These are phyloP conservation scores for Physcomitrium patens DNA, from an alignment of 225 moss, liverwort and hornwort genomes.

Conservation along the genomic window DNA sequence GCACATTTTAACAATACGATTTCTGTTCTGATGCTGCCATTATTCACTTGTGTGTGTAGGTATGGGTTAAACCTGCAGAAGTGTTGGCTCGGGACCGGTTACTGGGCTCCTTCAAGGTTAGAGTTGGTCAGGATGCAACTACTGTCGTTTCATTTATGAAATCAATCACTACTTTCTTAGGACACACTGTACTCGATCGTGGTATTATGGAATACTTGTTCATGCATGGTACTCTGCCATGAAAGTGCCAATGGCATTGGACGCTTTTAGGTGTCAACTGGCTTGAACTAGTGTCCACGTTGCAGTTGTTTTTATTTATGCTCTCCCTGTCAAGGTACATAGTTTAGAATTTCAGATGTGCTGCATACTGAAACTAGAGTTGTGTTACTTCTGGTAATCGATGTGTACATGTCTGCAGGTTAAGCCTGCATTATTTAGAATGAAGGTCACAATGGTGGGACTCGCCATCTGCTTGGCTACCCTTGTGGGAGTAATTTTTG, in stretches of 20 bases:
- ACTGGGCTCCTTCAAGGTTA: constrained; percentile 92
- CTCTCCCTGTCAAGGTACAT: neutral
- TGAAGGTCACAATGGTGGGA: constrained; percentile 80
- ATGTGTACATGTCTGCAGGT: constrained; percentile 54
- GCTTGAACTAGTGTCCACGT: too few species aligned
- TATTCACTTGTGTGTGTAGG: constrained; percentile 45
- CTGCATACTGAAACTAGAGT: neutral
- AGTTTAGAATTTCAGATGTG: neutral
- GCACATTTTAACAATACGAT: neutral
- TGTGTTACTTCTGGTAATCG: neutral
- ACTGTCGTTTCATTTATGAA: neutral
- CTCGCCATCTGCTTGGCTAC: constrained; percentile 74
- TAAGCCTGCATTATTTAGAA: constrained; percentile 81
- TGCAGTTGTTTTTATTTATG: too few species aligned
- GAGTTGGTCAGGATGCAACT: constrained; percentile 16
- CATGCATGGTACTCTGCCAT: too few species aligned
- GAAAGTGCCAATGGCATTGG: too few species aligned
- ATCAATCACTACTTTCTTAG: too few species aligned
- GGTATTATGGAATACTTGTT: too few species aligned
- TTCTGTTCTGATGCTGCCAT: constrained; percentile 24
- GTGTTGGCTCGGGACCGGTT: constrained; percentile 95
- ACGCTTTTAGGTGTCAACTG: too few species aligned
- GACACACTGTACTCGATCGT: too few species aligned
- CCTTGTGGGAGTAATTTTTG: constrained; percentile 69
- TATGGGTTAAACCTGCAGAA: constrained; percentile 97